A percentile compares a stretch with the other conserved stretches of the same genome.
Evolutionary conservation across 805 yeast species (phyloP).

Genomic region (Candida pseudoglaebosa): DNA sequence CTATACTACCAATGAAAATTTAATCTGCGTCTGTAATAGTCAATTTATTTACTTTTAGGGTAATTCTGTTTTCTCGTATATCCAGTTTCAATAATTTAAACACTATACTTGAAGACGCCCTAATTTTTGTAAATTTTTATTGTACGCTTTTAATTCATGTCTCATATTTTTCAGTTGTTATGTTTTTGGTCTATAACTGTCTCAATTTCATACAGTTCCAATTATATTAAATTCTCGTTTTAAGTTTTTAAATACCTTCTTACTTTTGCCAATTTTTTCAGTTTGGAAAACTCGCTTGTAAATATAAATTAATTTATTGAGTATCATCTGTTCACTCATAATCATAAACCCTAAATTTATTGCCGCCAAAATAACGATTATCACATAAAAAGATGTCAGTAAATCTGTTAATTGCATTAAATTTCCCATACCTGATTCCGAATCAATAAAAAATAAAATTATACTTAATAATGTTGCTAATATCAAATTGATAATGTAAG

Average conservation of each 20-base stretch:
- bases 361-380: slow-evolving; percentile 44
- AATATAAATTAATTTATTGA: slow-evolving; percentile 34
- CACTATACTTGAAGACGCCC: too few relatives aligned
- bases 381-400: slow-evolving; percentile 44
- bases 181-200: too few relatives aligned
- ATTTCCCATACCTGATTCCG: slow-evolving; percentile 53
- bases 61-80: too few relatives aligned
- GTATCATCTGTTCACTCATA: slow-evolving; percentile 43
- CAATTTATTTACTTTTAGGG: too few relatives aligned
- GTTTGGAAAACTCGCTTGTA: slow-evolving; percentile 33
- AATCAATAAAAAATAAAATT: slow-evolving; percentile 50
- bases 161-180: too few relatives aligned
- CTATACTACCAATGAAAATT: too few relatives aligned
- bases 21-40: too few relatives aligned
- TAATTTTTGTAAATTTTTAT: too few relatives aligned
- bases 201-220: slow-evolving; percentile 5
- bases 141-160: too few relatives aligned
- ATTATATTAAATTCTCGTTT: slow-evolving; percentile 11
- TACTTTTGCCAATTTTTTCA: slow-evolving; percentile 22
- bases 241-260: slow-evolving; percentile 39
- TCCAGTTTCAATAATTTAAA: too few relatives aligned
- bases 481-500: slow-evolving; percentile 63
- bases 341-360: slow-evolving; percentile 49
- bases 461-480: slow-evolving; percentile 49
- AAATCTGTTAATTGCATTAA: slow-evolving; percentile 74